Conservation (phyloP, 306 rosid genomes). For the Gastrolobium bilobum region DNA sequence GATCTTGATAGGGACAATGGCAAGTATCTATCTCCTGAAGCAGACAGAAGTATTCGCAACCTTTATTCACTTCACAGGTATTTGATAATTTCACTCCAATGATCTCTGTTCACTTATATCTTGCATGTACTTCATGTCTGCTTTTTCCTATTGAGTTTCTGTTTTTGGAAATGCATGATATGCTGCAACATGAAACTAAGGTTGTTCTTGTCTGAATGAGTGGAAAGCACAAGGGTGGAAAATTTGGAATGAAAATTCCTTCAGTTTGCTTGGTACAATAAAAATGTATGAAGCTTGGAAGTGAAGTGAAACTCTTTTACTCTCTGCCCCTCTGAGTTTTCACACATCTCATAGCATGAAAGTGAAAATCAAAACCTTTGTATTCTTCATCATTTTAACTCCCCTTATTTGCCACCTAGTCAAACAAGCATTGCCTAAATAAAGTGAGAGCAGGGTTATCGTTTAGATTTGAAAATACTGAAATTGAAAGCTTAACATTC, state of each 20-base stretch:
- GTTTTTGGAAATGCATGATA: not conserved
- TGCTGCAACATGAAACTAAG: not conserved
- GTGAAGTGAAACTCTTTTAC: not conserved
- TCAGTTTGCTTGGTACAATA: not conserved
- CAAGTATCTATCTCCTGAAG: constrained; percentile 81
- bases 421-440: constrained; percentile 5
- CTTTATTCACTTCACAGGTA: constrained; percentile 86
- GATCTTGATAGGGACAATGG: constrained; percentile 87
- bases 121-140: not conserved
- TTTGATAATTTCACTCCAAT: not conserved
- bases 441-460: not conserved
- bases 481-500: not conserved
- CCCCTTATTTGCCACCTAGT: not conserved
- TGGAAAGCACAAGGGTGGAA: not conserved
- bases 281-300: not conserved
- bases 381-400: not conserved
- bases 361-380: not conserved
- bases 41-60: constrained; percentile 82
- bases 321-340: not conserved
- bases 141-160: not conserved
- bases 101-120: constrained; percentile 11
- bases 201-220: not conserved
- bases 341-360: not conserved
- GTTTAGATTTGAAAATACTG: not conserved
- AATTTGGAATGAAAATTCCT: not conserved